Conservation (phyloP, 768 basidiomycete genomes). For the Cyathus striatus region DNA sequence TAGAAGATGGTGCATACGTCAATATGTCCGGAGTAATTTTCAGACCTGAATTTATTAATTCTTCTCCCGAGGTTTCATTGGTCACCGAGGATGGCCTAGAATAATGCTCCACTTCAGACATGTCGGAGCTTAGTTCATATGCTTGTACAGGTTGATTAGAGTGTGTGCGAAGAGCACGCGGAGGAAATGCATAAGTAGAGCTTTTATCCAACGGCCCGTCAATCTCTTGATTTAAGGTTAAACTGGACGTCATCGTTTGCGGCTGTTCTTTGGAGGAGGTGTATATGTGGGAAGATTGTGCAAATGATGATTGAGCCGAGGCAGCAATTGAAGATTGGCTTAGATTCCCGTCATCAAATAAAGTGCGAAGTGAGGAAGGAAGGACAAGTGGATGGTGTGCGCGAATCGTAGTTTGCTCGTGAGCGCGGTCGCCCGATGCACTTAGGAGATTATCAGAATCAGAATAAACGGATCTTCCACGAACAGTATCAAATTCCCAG, state of each 20-base stretch:
- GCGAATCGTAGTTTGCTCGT: slow-evolving; percentile 41
- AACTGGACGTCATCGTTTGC: not conserved
- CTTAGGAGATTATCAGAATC: slow-evolving; percentile 12
- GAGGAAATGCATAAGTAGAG: not conserved
- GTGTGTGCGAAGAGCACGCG: no score
- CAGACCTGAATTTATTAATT: no score
- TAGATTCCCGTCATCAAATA: slow-evolving; percentile 77
- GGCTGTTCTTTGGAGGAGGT: slow-evolving; percentile 12
- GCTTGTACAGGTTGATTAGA: no score
- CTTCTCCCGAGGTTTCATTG: no score
- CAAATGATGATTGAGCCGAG: no score
- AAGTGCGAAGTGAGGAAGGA: slow-evolving; percentile 70
- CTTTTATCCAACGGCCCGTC: not conserved
- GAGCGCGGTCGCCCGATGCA: slow-evolving; percentile 14
- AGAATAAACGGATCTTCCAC: slow-evolving; percentile 26
- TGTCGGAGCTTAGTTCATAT: no score
- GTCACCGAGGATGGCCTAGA: no score
- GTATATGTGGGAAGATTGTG: no score
- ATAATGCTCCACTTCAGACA: no score
- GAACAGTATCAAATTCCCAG: slow-evolving; percentile 79
- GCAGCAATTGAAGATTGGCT: no score
- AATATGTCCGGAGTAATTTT: no score
- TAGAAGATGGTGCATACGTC: no score
- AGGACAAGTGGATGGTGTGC: slow-evolving; percentile 44
- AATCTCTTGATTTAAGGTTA: not conserved